Conservation (phyloP, 495 filamentous ascomycete species). For the Penicillium nucicola region DNA sequence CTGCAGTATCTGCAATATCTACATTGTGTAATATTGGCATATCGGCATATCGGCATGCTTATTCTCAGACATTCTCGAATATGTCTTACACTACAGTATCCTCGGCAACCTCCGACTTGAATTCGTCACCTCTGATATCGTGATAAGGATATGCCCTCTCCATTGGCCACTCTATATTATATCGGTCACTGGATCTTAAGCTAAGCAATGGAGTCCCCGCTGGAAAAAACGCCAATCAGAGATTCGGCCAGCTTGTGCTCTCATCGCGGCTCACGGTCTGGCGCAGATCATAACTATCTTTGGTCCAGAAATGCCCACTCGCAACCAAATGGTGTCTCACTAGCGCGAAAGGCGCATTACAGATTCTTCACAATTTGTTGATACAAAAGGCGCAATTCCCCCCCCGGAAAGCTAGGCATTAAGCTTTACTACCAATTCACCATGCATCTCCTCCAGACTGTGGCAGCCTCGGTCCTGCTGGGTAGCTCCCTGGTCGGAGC, state of each 20-base stretch:
- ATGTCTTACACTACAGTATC: neutral
- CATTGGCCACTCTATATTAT: neutral
- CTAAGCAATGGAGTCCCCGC: neutral
- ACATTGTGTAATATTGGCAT: neutral
- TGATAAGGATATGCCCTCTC: neutral
- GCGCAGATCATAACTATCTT: neutral
- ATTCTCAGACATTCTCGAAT: too few species aligned
- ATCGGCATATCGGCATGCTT: too few species aligned
- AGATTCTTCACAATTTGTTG: neutral
- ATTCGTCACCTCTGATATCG: too few species aligned
- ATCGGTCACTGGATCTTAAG: neutral
- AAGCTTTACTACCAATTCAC: neutral
- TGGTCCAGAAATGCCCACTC: neutral
- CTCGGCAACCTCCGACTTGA: too few species aligned
- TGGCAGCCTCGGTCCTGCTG: conserved; percentile 17
- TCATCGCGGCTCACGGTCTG: neutral
- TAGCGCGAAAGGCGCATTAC: neutral
- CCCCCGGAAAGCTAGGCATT: neutral
- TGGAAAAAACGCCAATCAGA: neutral
- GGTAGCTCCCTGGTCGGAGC: conserved; percentile 10
- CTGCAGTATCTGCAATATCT: too few species aligned
- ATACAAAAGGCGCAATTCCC: neutral
- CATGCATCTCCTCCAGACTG: conserved; percentile 10
- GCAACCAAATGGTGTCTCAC: neutral
- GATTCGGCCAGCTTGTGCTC: neutral